phyloP scores from a whole-genome alignment of 805 yeast genomes.

The Metschnikowia proteae region DNA sequence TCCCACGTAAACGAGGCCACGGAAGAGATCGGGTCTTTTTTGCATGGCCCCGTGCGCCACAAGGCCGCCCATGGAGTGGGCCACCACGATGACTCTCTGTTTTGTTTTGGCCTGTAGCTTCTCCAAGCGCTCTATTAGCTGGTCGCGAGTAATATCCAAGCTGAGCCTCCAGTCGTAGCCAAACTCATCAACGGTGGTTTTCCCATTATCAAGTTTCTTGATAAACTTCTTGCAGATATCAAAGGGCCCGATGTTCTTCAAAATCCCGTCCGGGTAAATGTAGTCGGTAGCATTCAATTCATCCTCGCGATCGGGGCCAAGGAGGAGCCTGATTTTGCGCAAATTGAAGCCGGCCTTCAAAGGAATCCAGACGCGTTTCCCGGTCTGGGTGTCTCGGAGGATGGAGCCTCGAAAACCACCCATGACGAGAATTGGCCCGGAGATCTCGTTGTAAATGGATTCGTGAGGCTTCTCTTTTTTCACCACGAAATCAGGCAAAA shows the following conservation, averaged over 20 bases:
- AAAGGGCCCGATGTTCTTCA: conserved; percentile 82
- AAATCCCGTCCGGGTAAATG: conserved; percentile 70
- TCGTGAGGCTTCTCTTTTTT: conserved; percentile 32
- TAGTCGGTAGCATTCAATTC: conserved; percentile 51
- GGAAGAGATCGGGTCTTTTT: conserved; percentile 58
- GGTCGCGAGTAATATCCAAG: conserved; percentile 49
- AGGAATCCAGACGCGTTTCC: conserved; percentile 81
- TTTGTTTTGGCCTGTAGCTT: conserved; percentile 46
- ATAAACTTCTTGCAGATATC: conserved; percentile 68
- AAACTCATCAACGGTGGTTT: conserved; percentile 61
- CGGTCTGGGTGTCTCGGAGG: conserved; percentile 60
- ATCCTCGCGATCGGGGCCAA: conserved; percentile 73
- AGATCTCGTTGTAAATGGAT: conserved; percentile 53
- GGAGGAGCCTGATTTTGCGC: conserved; percentile 59
- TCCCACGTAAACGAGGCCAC: conserved; percentile 80
- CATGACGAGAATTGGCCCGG: conserved; percentile 74
- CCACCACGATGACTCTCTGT: conserved; percentile 65
- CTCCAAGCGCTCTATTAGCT: conserved; percentile 48
- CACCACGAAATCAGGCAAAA: conserved; percentile 31
- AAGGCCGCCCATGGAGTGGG: conserved; percentile 94
- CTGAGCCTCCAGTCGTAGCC: conserved; percentile 95
- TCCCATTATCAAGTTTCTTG: conserved; percentile 54
- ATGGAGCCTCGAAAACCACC: conserved; percentile 91
- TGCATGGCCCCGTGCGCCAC: conserved; percentile 79
- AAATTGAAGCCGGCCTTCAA: conserved; percentile 78